A percentile compares a stretch with the other conserved stretches of the same genome.
Conservation (phyloP, 2,329 filamentous ascomycete species). For the Endoconidiophora polonica region DNA sequence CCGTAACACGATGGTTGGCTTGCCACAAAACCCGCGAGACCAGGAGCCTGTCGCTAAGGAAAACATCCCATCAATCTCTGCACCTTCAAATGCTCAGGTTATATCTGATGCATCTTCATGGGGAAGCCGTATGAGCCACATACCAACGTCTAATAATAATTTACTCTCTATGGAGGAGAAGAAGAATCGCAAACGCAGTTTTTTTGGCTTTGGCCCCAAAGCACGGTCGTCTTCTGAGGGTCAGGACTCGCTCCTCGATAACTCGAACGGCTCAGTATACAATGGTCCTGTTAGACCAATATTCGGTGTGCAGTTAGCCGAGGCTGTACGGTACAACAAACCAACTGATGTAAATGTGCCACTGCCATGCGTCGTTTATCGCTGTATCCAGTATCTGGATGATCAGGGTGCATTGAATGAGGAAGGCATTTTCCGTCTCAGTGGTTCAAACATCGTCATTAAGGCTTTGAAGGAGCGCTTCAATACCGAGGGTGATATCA, state of each 20-base stretch:
- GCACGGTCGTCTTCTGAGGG: constrained; percentile 41
- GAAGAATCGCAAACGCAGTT: constrained; percentile 60
- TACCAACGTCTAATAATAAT: not conserved
- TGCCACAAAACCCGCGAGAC: constrained; percentile 18
- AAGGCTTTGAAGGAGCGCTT: constrained; percentile 83
- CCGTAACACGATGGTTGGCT: constrained; percentile 22
- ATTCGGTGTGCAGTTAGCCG: constrained; percentile 71
- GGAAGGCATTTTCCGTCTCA: constrained; percentile 92
- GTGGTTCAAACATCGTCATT: constrained; percentile 91
- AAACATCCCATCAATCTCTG: constrained; percentile 46
- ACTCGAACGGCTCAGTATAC: constrained; percentile 29
- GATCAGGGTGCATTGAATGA: constrained; percentile 66
- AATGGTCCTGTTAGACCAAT: constrained; percentile 48
- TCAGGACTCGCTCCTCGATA: constrained; percentile 36
- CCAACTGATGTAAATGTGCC: constrained; percentile 57
- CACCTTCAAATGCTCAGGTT: constrained; percentile 64
- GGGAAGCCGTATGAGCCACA: constrained; percentile 50
- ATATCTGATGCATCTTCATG: constrained; percentile 72
- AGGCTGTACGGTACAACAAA: constrained; percentile 68
- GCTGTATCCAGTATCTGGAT: constrained; percentile 85
- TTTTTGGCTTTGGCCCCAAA: constrained; percentile 54
- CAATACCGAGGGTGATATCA: constrained; percentile 81
- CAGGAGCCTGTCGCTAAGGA: constrained; percentile 20
- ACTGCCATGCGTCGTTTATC: constrained; percentile 82
- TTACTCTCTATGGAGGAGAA: constrained; percentile 49